These are phyloP conservation scores for Lipomyces chichibuensis DNA, from an alignment of 805 yeast species.

Conservation along the genomic window DNA sequence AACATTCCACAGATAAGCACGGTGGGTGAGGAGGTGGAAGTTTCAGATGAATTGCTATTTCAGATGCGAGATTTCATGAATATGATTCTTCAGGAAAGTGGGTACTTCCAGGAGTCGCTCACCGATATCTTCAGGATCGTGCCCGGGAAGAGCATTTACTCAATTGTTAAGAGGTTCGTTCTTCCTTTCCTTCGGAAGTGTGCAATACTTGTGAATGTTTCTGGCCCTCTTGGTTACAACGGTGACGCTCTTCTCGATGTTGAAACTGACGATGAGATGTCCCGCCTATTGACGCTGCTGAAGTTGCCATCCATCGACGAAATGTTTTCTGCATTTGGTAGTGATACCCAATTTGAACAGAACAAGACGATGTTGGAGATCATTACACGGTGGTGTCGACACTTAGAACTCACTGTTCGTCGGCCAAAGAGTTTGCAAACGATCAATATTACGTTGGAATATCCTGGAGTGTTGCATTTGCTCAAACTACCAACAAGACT, in stretches of 20 bases:
- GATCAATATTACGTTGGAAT: conserved; percentile 40
- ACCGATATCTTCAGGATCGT: not conserved
- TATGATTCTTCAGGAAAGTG: conserved; percentile 9
- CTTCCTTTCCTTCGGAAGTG: conserved; percentile 69
- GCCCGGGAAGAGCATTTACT: conserved; percentile 18
- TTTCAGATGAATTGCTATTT: conserved; percentile 1
- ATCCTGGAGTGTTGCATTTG: conserved; percentile 67
- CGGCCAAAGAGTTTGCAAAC: conserved; percentile 23
- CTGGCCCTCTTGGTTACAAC: conserved; percentile 53
- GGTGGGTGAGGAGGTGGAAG: not conserved
- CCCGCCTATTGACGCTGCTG: conserved; percentile 55
- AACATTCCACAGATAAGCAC: conserved; percentile 2
- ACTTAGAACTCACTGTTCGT: conserved; percentile 20
- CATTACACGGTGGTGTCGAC: conserved; percentile 31
- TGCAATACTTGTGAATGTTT: conserved; percentile 58
- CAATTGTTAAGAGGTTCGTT: conserved; percentile 42
- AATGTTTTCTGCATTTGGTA: conserved; percentile 13
- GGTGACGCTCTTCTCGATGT: conserved; percentile 38
- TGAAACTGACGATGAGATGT: conserved; percentile 54
- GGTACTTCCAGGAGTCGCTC: not conserved
- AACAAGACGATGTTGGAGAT: conserved; percentile 19
- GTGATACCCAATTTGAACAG: conserved; percentile 2
- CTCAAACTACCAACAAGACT: conserved; percentile 67
- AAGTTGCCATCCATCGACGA: conserved; percentile 44
- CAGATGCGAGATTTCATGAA: conserved; percentile 12